Evolutionary conservation across 257 asterid species (phyloP).

Genomic region (Lantana camara): DNA sequence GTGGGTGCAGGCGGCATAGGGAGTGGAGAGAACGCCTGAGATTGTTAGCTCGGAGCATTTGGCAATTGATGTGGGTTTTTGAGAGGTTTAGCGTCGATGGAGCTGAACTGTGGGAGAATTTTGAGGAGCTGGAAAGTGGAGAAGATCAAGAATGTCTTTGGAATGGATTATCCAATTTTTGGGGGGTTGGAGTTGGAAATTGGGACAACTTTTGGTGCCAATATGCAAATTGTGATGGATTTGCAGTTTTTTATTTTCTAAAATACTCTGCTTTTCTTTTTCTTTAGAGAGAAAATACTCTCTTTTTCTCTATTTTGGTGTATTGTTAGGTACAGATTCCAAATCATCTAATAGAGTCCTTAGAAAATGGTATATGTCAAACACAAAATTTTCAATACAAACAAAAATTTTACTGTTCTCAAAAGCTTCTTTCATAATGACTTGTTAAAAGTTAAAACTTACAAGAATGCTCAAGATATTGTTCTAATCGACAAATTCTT

Average conservation of each 20-base stretch:
- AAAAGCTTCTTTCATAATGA: too few relatives aligned
- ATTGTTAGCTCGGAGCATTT: constrained; percentile 53
- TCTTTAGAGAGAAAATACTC: not conserved
- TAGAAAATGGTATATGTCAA: too few relatives aligned
- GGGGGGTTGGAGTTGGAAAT: not conserved
- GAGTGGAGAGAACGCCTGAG: constrained; percentile 59
- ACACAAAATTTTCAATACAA: too few relatives aligned
- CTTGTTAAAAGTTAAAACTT: too few relatives aligned
- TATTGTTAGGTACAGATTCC: too few relatives aligned
- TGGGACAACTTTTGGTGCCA: not conserved
- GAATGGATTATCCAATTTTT: constrained; percentile 9
- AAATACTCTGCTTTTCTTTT: too few relatives aligned
- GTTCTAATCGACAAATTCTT: too few relatives aligned
- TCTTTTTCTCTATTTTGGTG: too few relatives aligned
- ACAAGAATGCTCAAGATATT: too few relatives aligned
- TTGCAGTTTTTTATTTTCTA: not conserved
- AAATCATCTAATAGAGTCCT: too few relatives aligned
- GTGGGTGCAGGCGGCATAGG: constrained; percentile 39
- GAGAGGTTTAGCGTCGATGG: constrained; percentile 26
- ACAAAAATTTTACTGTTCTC: too few relatives aligned
- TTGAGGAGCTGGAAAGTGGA: constrained; percentile 3
- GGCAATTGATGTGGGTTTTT: constrained; percentile 29
- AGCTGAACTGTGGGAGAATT: constrained; percentile 10
- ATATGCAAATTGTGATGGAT: not conserved
- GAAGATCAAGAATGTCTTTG: constrained; percentile 5